Percentiles rank a stretch among this genome's conserved stretches.
These are phyloP conservation scores for Teunomyces gatunensis DNA, from an alignment of 805 yeast species.

Conservation along the genomic window DNA sequence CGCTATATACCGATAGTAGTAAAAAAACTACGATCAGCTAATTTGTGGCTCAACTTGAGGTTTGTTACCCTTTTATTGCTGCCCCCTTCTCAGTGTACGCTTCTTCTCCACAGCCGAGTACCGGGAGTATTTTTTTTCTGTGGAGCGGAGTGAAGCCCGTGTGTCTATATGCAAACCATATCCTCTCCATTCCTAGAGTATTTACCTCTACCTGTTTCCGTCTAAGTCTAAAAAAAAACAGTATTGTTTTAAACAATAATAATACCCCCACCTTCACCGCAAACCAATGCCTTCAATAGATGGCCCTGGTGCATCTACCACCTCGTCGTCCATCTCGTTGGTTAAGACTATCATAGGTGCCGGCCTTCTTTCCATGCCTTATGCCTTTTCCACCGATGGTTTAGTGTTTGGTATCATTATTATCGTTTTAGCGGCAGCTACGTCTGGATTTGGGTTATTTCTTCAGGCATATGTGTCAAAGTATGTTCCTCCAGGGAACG, in stretches of 20 bases:
- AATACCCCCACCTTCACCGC: neutral
- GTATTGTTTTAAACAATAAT: too few relatives aligned
- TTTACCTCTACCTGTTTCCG: too few relatives aligned
- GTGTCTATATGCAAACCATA: neutral
- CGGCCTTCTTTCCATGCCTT: constrained; percentile 72
- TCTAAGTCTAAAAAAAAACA: too few relatives aligned
- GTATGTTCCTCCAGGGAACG: constrained; percentile 52
- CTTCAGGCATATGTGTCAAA: constrained; percentile 57
- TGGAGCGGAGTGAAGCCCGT: too few relatives aligned
- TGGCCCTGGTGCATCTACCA: constrained; percentile 45
- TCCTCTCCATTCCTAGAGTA: neutral
- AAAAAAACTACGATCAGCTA: too few relatives aligned
- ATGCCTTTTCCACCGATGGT: constrained; percentile 55
- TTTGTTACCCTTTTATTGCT: neutral
- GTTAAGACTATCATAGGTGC: constrained; percentile 62
- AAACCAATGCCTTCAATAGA: constrained; percentile 15
- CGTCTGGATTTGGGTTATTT: constrained; percentile 67
- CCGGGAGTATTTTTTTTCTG: neutral
- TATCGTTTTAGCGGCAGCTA: constrained; percentile 58
- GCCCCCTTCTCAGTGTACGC: neutral
- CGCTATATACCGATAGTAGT: too few relatives aligned
- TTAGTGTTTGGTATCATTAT: constrained; percentile 45
- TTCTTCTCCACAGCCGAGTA: neutral
- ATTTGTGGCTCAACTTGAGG: neutral
- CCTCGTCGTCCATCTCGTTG: constrained; percentile 57